A percentile compares a stretch with the other conserved stretches of the same genome.
phyloP scores from a whole-genome alignment of 2,329 filamentous ascomycete species.

The Pseudogymnoascus destructans region DNA sequence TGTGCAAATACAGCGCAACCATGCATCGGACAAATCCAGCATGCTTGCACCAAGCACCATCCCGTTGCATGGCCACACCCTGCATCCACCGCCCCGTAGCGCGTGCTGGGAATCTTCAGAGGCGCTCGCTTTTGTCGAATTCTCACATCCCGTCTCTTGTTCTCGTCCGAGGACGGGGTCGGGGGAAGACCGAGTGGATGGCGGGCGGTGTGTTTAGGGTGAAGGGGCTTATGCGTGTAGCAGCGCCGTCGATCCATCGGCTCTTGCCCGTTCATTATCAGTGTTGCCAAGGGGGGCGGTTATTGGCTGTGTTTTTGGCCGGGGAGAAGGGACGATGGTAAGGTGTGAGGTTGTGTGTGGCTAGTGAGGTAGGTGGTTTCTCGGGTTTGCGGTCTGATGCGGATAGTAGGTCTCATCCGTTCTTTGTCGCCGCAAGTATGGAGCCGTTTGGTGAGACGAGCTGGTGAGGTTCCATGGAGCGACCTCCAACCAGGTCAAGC shows the following conservation, averaged over 20 bases:
- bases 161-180: neutral
- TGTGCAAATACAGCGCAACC: neutral
- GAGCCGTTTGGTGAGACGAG: neutral
- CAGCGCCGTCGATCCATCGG: conserved; percentile 5
- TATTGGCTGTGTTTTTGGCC: neutral
- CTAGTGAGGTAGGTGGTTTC: neutral
- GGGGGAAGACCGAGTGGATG: neutral
- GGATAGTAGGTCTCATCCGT: neutral
- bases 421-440: neutral
- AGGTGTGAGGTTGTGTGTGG: neutral
- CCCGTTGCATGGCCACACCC: neutral
- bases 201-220: neutral
- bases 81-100: neutral
- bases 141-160: neutral
- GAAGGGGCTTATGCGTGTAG: conserved; percentile 2
- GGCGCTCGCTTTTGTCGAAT: neutral
- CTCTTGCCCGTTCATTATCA: conserved; percentile 6
- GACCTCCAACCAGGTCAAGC: neutral
- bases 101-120: neutral
- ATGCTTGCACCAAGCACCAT: neutral
- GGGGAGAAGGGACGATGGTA: neutral
- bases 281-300: neutral
- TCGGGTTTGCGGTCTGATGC: neutral
- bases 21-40: neutral
- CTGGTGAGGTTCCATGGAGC: neutral